These are phyloP conservation scores for Eimeria acervulina DNA, from an alignment of 169 alveolate genomes.

Conservation along the genomic window DNA sequence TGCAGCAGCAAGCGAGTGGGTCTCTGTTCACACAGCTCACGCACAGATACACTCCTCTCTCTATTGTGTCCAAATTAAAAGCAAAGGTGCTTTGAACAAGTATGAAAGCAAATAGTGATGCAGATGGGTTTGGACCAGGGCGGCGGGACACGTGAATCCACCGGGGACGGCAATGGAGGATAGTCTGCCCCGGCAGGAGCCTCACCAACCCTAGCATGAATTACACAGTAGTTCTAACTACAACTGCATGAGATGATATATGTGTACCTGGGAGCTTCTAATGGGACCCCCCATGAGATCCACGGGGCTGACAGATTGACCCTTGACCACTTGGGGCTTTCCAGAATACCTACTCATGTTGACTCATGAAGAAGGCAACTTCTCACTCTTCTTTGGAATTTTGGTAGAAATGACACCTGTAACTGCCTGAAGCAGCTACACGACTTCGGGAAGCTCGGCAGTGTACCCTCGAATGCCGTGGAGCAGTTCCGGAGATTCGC, in stretches of 20 bases:
- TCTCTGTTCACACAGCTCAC: not conserved
- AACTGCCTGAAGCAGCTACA: not conserved
- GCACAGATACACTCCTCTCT: not conserved
- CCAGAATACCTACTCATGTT: not conserved
- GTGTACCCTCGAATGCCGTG: constrained; percentile 21
- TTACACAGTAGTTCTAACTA: not conserved
- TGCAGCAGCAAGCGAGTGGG: not conserved
- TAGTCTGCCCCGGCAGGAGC: not conserved
- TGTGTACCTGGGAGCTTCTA: not conserved
- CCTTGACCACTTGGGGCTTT: not conserved
- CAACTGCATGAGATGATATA: not conserved
- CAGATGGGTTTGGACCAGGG: not conserved
- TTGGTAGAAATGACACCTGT: not conserved
- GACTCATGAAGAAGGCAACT: not conserved
- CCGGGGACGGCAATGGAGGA: not conserved
- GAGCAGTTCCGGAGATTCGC: not conserved
- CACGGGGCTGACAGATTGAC: constrained; percentile 37
- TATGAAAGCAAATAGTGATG: not conserved
- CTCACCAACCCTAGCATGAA: not conserved
- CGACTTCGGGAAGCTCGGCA: not conserved
- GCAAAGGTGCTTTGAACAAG: not conserved
- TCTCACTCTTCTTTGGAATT: not conserved
- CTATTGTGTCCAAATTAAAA: not conserved
- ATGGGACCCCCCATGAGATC: not conserved
- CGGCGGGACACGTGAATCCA: not conserved